Evolutionary conservation across 768 basidiomycete genomes (phyloP).

Genomic region (Mycena leptocephala): DNA sequence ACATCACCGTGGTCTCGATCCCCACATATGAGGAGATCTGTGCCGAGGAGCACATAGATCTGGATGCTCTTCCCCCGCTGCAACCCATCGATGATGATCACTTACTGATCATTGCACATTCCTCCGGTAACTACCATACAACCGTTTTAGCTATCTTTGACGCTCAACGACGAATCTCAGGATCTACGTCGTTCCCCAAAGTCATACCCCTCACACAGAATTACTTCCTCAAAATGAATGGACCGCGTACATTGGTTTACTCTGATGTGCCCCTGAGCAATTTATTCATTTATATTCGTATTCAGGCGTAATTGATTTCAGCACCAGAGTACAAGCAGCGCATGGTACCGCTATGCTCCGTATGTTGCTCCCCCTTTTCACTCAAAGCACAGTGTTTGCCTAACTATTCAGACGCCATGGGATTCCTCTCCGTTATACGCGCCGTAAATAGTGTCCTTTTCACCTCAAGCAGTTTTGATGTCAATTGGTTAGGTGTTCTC

Average conservation of each 20-base stretch:
- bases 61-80: constrained; percentile 2
- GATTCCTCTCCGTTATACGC: not conserved
- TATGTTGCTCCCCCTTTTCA: not conserved
- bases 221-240: not conserved
- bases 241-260: not conserved
- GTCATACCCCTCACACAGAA: constrained; percentile 6
- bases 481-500: not conserved
- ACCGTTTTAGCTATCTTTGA: not conserved
- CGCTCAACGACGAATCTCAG: not conserved
- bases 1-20: not conserved
- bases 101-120: constrained; percentile 14
- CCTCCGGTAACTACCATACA: constrained; percentile 2
- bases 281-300: not conserved
- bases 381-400: too few species aligned
- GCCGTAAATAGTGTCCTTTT: not conserved
- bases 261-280: not conserved
- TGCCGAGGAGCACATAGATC: not conserved
- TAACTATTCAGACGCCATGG: not conserved
- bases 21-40: not conserved
- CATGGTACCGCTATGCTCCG: constrained; percentile 15
- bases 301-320: not conserved
- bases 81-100: not conserved
- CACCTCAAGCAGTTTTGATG: not conserved
- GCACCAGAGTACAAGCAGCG: not conserved
- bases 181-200: constrained; percentile 14